phyloP scores from a whole-genome alignment of 306 rosid genomes.

The Sicyos edulis region DNA sequence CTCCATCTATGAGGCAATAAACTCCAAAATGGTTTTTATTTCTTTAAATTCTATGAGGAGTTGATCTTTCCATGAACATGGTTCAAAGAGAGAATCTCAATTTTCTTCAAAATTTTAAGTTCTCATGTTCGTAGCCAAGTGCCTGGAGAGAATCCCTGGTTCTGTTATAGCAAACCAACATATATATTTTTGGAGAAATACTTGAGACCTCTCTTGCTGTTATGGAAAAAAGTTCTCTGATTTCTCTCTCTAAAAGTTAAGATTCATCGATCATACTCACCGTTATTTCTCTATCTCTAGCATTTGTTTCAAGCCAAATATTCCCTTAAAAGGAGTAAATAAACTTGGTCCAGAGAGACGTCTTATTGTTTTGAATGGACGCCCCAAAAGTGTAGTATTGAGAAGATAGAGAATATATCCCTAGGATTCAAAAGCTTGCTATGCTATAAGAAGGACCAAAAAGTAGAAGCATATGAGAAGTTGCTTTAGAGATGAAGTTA shows the following conservation, averaged over 20 bases:
- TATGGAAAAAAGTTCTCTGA: not conserved
- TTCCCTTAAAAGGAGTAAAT: no score
- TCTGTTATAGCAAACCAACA: not conserved
- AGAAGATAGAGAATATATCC: no score
- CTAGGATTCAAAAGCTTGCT: no score
- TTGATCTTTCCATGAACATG: not conserved
- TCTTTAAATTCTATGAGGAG: not conserved
- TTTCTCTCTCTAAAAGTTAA: not conserved
- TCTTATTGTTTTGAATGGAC: no score
- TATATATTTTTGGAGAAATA: not conserved
- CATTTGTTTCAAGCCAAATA: no score
- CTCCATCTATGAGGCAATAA: not conserved
- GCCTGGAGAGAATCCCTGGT: not conserved
- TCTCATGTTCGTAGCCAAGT: not conserved
- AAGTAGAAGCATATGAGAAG: no score
- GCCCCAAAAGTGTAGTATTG: no score
- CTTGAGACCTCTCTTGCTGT: not conserved
- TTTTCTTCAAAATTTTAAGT: not conserved
- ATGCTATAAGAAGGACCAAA: no score
- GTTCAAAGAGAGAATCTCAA: not conserved
- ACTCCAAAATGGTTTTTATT: no score
- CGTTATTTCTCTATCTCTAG: not conserved
- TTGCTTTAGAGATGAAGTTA: no score
- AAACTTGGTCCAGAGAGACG: no score
- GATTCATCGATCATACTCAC: not conserved